Evolutionary conservation across 768 basidiomycete species (phyloP), one percentile per base, ranked within the genome.

Genomic region (Mycena vitilis): DNA sequence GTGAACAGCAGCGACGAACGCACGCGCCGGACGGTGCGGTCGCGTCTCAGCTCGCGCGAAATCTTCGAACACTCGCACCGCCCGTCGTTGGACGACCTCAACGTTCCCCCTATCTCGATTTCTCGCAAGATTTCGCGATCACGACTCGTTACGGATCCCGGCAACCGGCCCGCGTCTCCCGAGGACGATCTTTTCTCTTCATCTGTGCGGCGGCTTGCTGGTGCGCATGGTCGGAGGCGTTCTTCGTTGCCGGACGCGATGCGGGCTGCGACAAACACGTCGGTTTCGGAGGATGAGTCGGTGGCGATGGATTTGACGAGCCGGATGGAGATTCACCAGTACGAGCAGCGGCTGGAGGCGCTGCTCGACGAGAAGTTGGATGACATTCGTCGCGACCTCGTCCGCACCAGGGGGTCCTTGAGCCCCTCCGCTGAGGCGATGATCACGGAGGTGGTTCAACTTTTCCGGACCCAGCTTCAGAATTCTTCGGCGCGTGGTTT

Each of bases 1-100:
- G 89, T 86, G 34, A 86, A 80, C 59, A 51, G 58, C 55, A 85
- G 81, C 61, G 81, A 94, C 52, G 92, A 92, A 69, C 85, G 90
- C 51, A 89, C 90, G 2, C 87, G 92, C 63, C 83, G 88, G 52
- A 83, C 83, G 52, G 91, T 93, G n/a, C 90, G 92, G 54, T 94
- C 94, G 23, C 85, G 93, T 44, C 84, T 94, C 65, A 83, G 87
- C 75, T 94, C 93, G 12, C 86, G 87, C 51, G 94, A 95, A 68
- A 84, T 89, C 57, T 91, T 89, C 73, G 92, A 92, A 8, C 88
- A 90, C 71, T 84, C 86, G 44, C 87, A 84, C 7, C 82, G 86
- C 38, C 91, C 91, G 5, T 95, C 93, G 5, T 86, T 95, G 77
- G 94, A 95, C 73, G 94, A 95, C 73, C 79, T 86, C 49, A 83